Base-by-base conservation (phyloP, 352 stramenopile genomes). In the Phytophthora vignae region DNA sequence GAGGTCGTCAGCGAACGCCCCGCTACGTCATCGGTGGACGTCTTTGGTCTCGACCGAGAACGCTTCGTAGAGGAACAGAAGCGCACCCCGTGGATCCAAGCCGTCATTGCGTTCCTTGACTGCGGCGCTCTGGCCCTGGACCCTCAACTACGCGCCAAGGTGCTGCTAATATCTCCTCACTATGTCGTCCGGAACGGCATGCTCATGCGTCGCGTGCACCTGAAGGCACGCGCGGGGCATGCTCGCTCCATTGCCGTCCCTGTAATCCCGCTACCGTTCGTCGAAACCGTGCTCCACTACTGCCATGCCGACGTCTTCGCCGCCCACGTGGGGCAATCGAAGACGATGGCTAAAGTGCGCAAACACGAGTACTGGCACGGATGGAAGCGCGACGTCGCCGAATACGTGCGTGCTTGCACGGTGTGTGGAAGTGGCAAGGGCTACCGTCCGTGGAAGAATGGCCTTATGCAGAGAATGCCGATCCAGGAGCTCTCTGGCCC, bases 251-350 rank as follows among this genome's bases (percentile, higher is more conserved):
- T 64, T 4, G 48, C 12, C 0, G 55, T 71, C 1, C 56, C 55
- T 17, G 55, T 65, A 17, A n/a, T 71, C 3, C 56, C 64, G 6
- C 15, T 49, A 4, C 4, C 48, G 7, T 71, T 50, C 19, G 36
- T 71, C 7, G 64, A 58, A 3, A 66, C 64, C 1, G 64, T 72
- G 4, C 40, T 71, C 14, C 48, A 65, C 14, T 62, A 42, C 33
- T 71, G 64, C 36, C 64, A 71, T 22, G 17, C 15, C 1, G 64
- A 67, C 10, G 6, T 67, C 3, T 12, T 72, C 25, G 49, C 56
- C 6, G 22, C 50, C 1, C 38, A 66, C 19, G 19, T 53, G 21
- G 56, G 64, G 17, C 8, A 55, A 3, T 61, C 36, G 1, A 61
- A 71, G 27, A 44, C 57, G 1, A 6, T 50, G 1, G 64, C 67